Conservation (phyloP, 2,329 filamentous ascomycete species). For the Colletotrichum sp. region DNA sequence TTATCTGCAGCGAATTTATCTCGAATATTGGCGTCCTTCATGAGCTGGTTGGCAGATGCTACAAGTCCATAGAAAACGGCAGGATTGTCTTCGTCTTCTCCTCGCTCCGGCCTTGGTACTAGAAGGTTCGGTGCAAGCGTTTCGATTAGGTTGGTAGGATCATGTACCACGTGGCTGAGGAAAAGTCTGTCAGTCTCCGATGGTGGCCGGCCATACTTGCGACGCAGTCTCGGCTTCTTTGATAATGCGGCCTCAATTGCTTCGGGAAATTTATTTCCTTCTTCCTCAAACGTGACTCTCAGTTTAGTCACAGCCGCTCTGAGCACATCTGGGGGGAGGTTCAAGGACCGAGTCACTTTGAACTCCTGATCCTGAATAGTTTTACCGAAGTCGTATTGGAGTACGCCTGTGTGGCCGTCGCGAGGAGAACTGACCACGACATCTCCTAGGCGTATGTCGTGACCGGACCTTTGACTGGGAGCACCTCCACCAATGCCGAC, state of each 20-base stretch:
- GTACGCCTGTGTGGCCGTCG: not conserved
- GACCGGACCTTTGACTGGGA: constrained; percentile 26
- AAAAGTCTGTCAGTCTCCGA: not conserved
- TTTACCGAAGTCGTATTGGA: constrained; percentile 22
- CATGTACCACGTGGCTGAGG: not conserved
- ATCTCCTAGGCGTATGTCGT: constrained; percentile 35
- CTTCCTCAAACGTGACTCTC: not conserved
- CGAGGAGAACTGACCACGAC: not conserved
- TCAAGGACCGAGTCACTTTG: not conserved
- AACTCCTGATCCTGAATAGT: constrained; percentile 8
- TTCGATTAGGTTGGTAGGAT: not conserved
- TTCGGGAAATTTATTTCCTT: not conserved
- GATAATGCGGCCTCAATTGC: not conserved
- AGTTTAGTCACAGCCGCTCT: not conserved
- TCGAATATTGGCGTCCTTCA: constrained; percentile 35
- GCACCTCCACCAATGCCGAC: constrained; percentile 36
- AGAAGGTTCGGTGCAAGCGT: not conserved
- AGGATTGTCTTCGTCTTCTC: not conserved
- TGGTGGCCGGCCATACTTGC: not conserved
- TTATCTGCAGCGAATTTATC: constrained; percentile 27
- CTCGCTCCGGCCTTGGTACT: not conserved
- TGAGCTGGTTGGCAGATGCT: constrained; percentile 38
- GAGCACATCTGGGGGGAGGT: not conserved
- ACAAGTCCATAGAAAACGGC: constrained; percentile 28
- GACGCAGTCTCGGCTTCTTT: not conserved